Conservation (phyloP, 148 eudicot genomes). For the Simmondsia chinensis region DNA sequence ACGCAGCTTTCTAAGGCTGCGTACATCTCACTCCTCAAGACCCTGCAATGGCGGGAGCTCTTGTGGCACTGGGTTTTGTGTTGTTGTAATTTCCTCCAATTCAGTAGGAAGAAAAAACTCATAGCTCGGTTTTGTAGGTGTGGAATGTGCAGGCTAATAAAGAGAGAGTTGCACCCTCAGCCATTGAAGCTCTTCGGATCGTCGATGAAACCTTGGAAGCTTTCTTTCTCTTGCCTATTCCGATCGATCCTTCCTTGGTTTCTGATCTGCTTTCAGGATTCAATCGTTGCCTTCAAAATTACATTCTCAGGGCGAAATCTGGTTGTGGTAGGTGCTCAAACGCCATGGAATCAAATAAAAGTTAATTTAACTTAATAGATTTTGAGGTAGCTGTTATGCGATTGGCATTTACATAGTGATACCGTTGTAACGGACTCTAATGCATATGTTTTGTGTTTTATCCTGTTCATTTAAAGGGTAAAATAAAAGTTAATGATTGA, state of each 20-base stretch:
- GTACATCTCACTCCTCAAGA: too few species aligned
- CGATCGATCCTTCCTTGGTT: constrained; percentile 61
- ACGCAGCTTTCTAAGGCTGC: too few species aligned
- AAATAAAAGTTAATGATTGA: too few species aligned
- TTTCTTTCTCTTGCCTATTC: constrained; percentile 87
- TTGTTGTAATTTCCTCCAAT: constrained; percentile 1
- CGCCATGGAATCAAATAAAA: too few species aligned
- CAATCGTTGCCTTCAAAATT: constrained; percentile 69
- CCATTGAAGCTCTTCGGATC: constrained; percentile 65
- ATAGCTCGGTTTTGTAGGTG: constrained; percentile 25
- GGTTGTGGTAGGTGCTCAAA: constrained; percentile 60
- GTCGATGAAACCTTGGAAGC: constrained; percentile 85
- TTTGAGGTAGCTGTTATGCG: too few species aligned
- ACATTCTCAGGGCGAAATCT: constrained; percentile 58
- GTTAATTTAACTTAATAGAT: too few species aligned
- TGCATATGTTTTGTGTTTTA: too few species aligned
- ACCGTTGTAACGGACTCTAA: too few species aligned
- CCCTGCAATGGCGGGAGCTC: too few species aligned
- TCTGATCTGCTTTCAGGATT: constrained; percentile 62
- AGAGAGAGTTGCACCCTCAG: constrained; percentile 80
- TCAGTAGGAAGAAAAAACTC: too few species aligned
- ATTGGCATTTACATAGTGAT: too few species aligned
- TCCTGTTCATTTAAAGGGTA: too few species aligned
- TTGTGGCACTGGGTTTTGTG: not conserved
- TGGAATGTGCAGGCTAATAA: constrained; percentile 82